phyloP scores from a whole-genome alignment of 345 rosid genomes.

The Mallotus nudiflorus region DNA sequence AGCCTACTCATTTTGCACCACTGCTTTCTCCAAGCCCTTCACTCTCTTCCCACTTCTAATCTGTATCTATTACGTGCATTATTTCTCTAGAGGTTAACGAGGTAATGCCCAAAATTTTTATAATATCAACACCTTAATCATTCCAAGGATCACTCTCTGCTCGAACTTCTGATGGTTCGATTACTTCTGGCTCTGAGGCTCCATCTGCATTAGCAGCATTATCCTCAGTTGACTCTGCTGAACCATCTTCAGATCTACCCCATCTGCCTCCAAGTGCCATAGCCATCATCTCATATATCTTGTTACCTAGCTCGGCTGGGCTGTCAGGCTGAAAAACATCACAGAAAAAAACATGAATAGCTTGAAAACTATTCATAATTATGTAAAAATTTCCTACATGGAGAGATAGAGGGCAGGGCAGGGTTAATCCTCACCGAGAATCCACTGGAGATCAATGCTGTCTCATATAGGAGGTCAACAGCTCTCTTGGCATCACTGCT shows the following conservation, averaged over 20 bases:
- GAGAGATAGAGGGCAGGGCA: not conserved
- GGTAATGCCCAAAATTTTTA: conserved; percentile 6
- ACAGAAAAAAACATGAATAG: conserved; percentile 5
- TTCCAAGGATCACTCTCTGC: conserved; percentile 90
- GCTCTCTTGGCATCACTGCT: conserved; percentile 86
- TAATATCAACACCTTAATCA: conserved; percentile 26
- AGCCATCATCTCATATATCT: conserved; percentile 97
- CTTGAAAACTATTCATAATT: not conserved
- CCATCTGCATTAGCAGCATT: conserved; percentile 24
- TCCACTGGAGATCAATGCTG: conserved; percentile 95
- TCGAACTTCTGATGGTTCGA: conserved; percentile 94
- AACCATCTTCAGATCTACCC: conserved; percentile 72
- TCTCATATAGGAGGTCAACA: conserved; percentile 84
- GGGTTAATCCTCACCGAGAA: conserved; percentile 62
- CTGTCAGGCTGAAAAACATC: conserved; percentile 77
- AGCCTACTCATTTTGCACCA: not conserved
- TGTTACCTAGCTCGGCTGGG: conserved; percentile 91
- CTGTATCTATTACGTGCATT: not conserved
- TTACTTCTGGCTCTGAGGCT: conserved; percentile 51
- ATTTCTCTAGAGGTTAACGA: not conserved
- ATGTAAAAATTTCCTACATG: not conserved
- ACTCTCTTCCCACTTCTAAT: not conserved
- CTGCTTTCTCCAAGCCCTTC: not conserved
- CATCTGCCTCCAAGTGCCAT: conserved; percentile 99
- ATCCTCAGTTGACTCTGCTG: conserved; percentile 25